Evolutionary conservation across 352 stramenopile species (phyloP).

Genomic region (Pythium brassicae): DNA sequence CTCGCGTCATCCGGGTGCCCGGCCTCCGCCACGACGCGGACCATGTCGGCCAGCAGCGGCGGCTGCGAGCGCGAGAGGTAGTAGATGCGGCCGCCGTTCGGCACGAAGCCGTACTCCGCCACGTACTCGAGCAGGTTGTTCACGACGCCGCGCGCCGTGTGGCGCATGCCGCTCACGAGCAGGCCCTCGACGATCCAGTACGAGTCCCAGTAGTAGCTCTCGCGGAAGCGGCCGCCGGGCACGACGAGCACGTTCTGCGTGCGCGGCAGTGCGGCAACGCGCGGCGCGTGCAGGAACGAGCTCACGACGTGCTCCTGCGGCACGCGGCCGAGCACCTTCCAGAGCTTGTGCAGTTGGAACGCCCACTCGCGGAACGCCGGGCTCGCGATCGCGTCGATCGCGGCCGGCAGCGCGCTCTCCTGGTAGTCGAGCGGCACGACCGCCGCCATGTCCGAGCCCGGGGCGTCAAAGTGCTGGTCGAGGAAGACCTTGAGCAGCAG

Average conservation of each 20-base stretch:
- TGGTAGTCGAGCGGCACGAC: constrained; percentile 73
- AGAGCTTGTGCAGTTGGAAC: constrained; percentile 65
- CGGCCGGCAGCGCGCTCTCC: constrained; percentile 37
- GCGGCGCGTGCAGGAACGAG: constrained; percentile 50
- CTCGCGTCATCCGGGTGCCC: constrained; percentile 4
- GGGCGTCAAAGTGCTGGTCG: constrained; percentile 73
- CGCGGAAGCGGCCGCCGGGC: constrained; percentile 88
- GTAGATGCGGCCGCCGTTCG: constrained; percentile 89
- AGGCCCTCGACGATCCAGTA: constrained; percentile 91
- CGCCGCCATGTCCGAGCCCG: constrained; percentile 66
- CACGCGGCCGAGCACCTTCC: constrained; percentile 63
- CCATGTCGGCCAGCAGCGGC: constrained; percentile 88
- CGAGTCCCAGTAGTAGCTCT: constrained; percentile 93
- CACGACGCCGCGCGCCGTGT: constrained; percentile 76
- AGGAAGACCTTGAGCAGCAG: constrained; percentile 59
- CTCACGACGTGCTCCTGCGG: constrained; percentile 42
- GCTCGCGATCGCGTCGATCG: constrained; percentile 52
- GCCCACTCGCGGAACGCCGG: constrained; percentile 56
- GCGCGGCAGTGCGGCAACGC: constrained; percentile 23
- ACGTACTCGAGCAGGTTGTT: constrained; percentile 87
- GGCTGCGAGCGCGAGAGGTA: constrained; percentile 89
- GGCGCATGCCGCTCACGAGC: constrained; percentile 73
- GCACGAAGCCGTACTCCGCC: constrained; percentile 82
- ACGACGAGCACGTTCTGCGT: constrained; percentile 76
- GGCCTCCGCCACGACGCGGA: constrained; percentile 41